phyloP scores from a whole-genome alignment of 345 rosid genomes.

The Salix exigua region DNA sequence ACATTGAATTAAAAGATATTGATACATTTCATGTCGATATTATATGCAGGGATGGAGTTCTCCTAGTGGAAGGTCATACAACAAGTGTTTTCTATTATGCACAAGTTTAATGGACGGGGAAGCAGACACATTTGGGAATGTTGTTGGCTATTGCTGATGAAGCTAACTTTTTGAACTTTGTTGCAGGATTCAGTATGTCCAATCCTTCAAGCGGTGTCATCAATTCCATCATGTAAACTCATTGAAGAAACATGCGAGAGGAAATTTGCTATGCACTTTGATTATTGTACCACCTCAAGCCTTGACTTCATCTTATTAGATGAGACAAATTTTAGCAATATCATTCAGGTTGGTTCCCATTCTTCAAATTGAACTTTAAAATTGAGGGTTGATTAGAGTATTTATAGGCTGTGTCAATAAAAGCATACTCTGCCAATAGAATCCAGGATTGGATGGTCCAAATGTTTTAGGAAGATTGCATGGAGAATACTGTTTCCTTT shows the following conservation, averaged over 20 bases:
- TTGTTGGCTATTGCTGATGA: conserved; percentile 41
- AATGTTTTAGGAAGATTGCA: background rate
- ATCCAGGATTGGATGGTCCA: background rate
- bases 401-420: conserved; percentile 8
- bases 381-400: background rate
- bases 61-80: conserved; percentile 80
- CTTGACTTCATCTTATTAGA: conserved; percentile 75
- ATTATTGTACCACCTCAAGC: conserved; percentile 85
- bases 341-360: conserved; percentile 65
- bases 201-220: conserved; percentile 71
- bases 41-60: conserved; percentile 98
- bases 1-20: conserved; percentile 59
- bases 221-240: conserved; percentile 82
- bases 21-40: conserved; percentile 81
- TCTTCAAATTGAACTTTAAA: background rate
- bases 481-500: background rate
- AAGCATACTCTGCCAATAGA: background rate
- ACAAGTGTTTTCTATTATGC: conserved; percentile 86
- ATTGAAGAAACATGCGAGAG: conserved; percentile 84
- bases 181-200: conserved; percentile 97
- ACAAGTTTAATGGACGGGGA: conserved; percentile 91
- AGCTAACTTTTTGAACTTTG: conserved; percentile 81
- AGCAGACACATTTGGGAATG: conserved; percentile 77
- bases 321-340: conserved; percentile 57
- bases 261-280: conserved; percentile 82